Conservation (phyloP, 225 moss, liverwort and hornwort genomes). For the Rhytidiadelphus loreus region DNA sequence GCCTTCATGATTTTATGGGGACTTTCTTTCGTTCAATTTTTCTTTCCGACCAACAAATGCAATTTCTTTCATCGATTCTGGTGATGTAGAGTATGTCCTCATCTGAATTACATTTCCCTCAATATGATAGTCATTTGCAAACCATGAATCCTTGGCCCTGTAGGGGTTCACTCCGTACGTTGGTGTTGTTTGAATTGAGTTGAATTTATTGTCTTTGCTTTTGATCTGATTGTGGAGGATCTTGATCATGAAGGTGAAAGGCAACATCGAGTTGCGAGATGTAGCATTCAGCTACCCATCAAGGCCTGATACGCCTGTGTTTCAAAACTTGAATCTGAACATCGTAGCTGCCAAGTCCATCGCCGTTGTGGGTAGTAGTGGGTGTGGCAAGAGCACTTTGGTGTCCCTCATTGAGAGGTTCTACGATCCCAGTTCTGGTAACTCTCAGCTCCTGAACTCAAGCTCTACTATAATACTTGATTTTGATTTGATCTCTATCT, state of each 20-base stretch:
- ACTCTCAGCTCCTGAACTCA: not conserved
- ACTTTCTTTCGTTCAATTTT: not conserved
- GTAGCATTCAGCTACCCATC: conserved; percentile 40
- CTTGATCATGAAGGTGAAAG: conserved; percentile 11
- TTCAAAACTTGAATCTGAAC: conserved; percentile 20
- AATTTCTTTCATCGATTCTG: not conserved
- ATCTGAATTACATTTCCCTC: not conserved
- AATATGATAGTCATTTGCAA: not conserved
- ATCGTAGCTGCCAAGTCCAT: conserved; percentile 33
- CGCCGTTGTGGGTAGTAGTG: conserved; percentile 39
- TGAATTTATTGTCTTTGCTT: not conserved
- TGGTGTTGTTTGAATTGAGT: not conserved
- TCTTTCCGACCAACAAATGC: not conserved
- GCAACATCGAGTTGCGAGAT: conserved; percentile 31
- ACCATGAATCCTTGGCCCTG: not conserved
- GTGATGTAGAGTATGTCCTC: not conserved
- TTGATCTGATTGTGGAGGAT: not conserved
- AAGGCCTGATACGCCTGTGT: conserved; percentile 25
- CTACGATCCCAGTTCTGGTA: conserved; percentile 35
- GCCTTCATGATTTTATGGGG: not conserved
- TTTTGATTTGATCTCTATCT: not conserved
- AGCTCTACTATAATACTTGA: not conserved
- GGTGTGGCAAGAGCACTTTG: conserved; percentile 39
- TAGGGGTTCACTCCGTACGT: not conserved
- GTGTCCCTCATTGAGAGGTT: conserved; percentile 38